These are phyloP conservation scores for Oxytropis ochrocephala DNA, from an alignment of 306 rosid species.

Conservation along the genomic window DNA sequence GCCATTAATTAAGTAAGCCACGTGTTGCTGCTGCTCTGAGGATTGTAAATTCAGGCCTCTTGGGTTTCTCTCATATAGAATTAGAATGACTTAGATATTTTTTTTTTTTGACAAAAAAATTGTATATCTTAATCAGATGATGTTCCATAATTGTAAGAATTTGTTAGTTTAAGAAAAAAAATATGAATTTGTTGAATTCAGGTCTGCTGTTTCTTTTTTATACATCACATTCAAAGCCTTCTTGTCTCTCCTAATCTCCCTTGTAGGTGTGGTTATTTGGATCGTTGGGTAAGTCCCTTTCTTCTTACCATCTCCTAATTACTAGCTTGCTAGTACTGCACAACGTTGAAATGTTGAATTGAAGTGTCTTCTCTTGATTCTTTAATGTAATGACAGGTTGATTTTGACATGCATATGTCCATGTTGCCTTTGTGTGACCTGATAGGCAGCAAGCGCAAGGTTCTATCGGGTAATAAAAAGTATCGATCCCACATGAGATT, in stretches of 20 bases:
- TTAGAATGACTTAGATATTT: no score
- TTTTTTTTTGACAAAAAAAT: no score
- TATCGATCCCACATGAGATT: no score
- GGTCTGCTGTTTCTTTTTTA: no score
- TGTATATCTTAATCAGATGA: not conserved
- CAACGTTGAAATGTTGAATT: not conserved
- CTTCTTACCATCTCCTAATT: not conserved
- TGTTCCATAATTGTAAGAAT: not conserved
- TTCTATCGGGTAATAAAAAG: no score
- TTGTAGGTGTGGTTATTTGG: constrained; percentile 59
- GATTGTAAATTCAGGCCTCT: constrained; percentile 69
- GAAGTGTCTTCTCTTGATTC: not conserved
- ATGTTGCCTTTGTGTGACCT: constrained; percentile 83
- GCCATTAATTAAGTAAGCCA: not conserved
- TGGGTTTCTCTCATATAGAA: no score
- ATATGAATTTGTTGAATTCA: not conserved
- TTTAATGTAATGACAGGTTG: constrained; percentile 38
- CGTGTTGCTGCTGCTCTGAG: constrained; percentile 58
- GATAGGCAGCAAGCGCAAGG: no score
- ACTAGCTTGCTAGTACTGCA: no score
- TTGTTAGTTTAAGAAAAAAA: not conserved
- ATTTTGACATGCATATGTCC: constrained; percentile 69
- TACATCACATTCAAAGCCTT: no score
- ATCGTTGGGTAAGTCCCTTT: constrained; percentile 53
- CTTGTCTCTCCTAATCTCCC: constrained; percentile 50